phyloP scores from a whole-genome alignment of 805 yeast species.

The Wickerhamia fluorescens region DNA sequence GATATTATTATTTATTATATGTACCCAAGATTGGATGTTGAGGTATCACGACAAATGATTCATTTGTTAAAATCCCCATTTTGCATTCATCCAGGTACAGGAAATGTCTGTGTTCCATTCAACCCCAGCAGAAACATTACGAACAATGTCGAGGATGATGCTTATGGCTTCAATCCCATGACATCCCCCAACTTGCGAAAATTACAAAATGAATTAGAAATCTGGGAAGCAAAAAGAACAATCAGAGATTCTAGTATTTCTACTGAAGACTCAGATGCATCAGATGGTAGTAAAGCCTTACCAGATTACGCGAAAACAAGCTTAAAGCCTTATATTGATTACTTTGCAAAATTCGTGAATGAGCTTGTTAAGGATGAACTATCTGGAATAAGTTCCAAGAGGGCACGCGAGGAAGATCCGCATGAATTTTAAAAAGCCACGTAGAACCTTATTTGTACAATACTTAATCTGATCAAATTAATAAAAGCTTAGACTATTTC shows the following conservation, averaged over 20 bases:
- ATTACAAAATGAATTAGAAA: constrained; percentile 58
- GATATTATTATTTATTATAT: constrained; percentile 73
- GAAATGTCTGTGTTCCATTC: constrained; percentile 89
- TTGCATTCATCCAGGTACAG: constrained; percentile 94
- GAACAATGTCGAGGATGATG: constrained; percentile 27
- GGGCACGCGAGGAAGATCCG: constrained; percentile 28
- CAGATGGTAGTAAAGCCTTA: constrained; percentile 14
- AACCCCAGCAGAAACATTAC: constrained; percentile 39
- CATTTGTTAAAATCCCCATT: constrained; percentile 95
- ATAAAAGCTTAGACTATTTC: no score
- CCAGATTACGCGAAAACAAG: constrained; percentile 58
- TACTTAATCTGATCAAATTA: no score
- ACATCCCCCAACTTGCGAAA: constrained; percentile 68
- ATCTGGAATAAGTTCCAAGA: constrained; percentile 18
- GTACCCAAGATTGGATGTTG: constrained; percentile 90
- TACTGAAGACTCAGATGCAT: constrained; percentile 12
- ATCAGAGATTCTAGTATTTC: constrained; percentile 19
- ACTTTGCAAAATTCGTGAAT: constrained; percentile 58
- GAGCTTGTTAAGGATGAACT: constrained; percentile 51
- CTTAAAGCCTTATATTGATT: constrained; percentile 62
- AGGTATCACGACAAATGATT: constrained; percentile 82
- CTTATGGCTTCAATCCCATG: constrained; percentile 64
- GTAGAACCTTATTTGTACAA: no score
- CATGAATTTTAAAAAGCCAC: constrained; percentile 28
- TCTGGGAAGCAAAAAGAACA: constrained; percentile 32